Evolutionary conservation across 352 stramenopile genomes (phyloP).

Genomic region (Phytophthora nicotianae): DNA sequence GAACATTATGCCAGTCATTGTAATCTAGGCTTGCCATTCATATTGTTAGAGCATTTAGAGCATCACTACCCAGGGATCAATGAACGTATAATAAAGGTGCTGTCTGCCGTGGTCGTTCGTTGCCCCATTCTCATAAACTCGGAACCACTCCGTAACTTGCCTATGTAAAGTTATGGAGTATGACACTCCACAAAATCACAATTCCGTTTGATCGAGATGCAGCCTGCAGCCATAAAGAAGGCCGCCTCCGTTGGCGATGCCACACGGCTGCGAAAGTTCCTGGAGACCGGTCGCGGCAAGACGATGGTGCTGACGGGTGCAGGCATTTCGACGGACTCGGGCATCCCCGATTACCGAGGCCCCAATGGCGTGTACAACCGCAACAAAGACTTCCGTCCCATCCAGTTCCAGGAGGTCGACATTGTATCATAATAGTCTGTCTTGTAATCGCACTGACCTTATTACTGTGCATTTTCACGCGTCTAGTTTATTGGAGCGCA

Average conservation of each 20-base stretch:
- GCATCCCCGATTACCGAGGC: slow-evolving; percentile 97
- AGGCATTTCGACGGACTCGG: slow-evolving; percentile 96
- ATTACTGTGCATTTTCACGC: neutral
- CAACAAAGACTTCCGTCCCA: slow-evolving; percentile 93
- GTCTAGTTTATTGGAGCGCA: slow-evolving; percentile 65
- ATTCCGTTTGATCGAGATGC: slow-evolving; percentile 6
- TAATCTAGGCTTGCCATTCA: too few species aligned
- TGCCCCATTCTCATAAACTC: too few species aligned
- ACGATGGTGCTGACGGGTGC: slow-evolving; percentile 92
- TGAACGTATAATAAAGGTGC: too few species aligned
- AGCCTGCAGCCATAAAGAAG: slow-evolving; percentile 17
- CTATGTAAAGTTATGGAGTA: too few species aligned
- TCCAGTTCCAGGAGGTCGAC: slow-evolving; percentile 96
- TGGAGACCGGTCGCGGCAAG: slow-evolving; percentile 55
- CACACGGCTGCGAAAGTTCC: slow-evolving; percentile 52
- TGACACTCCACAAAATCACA: too few species aligned
- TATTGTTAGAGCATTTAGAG: too few species aligned
- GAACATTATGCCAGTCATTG: too few species aligned
- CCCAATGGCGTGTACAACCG: slow-evolving; percentile 95
- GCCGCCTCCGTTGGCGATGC: slow-evolving; percentile 30
- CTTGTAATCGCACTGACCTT: neutral
- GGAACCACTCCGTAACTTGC: too few species aligned
- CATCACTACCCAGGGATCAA: too few species aligned
- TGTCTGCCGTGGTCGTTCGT: too few species aligned
- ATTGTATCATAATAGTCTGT: neutral